phyloP scores from a whole-genome alignment of 2,329 filamentous ascomycete genomes.

The Verticillium tricorpus region DNA sequence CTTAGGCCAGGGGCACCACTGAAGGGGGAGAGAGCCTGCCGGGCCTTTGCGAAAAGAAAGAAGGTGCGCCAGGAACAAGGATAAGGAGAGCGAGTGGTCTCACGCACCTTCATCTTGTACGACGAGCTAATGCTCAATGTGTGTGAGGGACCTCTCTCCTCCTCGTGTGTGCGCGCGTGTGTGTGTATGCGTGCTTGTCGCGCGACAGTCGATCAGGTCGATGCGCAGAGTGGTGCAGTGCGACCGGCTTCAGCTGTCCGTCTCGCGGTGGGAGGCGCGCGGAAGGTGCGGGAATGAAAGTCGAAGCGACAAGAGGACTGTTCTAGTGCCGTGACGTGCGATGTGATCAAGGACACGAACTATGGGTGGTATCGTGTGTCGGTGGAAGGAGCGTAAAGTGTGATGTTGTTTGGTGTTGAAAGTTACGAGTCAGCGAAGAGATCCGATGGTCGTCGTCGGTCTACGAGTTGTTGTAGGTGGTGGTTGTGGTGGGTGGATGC shows the following conservation, averaged over 20 bases:
- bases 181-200: not conserved
- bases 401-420: not conserved
- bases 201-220: not conserved
- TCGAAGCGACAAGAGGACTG: not conserved
- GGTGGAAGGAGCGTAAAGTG: not conserved
- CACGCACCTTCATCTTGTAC: constrained; percentile 16
- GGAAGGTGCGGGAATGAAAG: not conserved
- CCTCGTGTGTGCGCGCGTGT: not conserved
- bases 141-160: not conserved
- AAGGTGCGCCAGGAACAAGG: no score
- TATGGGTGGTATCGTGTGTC: not conserved
- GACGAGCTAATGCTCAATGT: constrained; percentile 2
- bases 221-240: not conserved
- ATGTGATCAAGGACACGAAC: not conserved
- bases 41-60: no score
- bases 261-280: not conserved
- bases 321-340: not conserved
- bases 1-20: not conserved
- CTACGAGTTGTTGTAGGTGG: not conserved
- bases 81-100: not conserved
- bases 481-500: no score
- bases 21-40: not conserved
- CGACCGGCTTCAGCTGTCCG: not conserved
- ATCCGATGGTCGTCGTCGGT: not conserved
- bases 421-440: not conserved